phyloP scores from a whole-genome alignment of 768 basidiomycete species.

The Termitomyces sp. region DNA sequence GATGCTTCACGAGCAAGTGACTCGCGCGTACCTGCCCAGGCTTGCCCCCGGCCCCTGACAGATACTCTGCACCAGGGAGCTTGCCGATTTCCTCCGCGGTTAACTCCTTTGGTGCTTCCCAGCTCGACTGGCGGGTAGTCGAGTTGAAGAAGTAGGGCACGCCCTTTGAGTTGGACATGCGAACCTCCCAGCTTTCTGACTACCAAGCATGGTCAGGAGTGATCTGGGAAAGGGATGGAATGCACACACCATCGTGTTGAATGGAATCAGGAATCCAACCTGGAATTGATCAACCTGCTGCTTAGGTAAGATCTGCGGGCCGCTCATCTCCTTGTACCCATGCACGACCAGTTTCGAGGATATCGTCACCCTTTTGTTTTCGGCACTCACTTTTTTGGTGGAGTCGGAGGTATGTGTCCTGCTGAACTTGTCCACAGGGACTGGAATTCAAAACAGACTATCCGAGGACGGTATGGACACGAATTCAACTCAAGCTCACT shows the following conservation, averaged over 20 bases:
- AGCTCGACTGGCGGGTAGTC: slow-evolving; percentile 62
- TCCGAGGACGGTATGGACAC: slow-evolving; percentile 38
- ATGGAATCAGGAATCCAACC: background rate
- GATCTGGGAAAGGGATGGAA: background rate
- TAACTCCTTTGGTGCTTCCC: slow-evolving; percentile 69
- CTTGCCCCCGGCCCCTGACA: slow-evolving; percentile 14
- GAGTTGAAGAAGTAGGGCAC: slow-evolving; percentile 88
- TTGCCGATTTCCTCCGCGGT: slow-evolving; percentile 50
- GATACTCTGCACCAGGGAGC: slow-evolving; percentile 65
- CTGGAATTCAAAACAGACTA: slow-evolving; percentile 23
- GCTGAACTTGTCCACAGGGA: background rate
- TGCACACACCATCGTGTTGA: background rate
- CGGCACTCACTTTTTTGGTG: slow-evolving; percentile 35
- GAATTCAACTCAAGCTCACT: background rate
- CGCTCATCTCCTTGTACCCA: background rate
- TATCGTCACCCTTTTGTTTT: slow-evolving; percentile 48
- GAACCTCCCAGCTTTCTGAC: slow-evolving; percentile 66
- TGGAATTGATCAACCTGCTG: background rate
- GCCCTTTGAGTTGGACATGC: slow-evolving; percentile 71
- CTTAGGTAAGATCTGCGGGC: background rate
- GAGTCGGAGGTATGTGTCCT: slow-evolving; percentile 35
- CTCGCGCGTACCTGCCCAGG: slow-evolving; percentile 79
- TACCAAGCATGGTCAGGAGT: background rate
- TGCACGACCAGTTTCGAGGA: slow-evolving; percentile 25
- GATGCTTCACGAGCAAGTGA: slow-evolving; percentile 92